Evolutionary conservation across 164 flowering plant genomes (phyloP).

Genomic region (Annona cherimola): DNA sequence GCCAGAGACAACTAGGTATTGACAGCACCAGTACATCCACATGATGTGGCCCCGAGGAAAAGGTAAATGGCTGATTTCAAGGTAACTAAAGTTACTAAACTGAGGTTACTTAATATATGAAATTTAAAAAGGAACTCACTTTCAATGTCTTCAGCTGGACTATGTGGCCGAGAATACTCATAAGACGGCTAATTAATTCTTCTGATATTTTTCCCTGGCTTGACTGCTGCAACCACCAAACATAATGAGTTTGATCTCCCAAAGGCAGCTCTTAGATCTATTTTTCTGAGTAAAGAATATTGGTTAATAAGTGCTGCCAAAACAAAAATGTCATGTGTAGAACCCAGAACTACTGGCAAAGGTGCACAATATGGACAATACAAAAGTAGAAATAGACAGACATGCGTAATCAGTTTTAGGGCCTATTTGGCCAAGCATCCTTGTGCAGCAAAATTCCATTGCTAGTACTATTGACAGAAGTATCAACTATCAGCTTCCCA

Average conservation of each 20-base stretch:
- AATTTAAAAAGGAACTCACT: constrained; percentile 27
- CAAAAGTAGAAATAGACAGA: background rate
- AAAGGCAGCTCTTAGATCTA: background rate
- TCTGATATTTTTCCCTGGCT: constrained; percentile 79
- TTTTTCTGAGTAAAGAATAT: constrained; percentile 3
- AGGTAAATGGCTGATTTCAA: too few species aligned
- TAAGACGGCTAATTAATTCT: constrained; percentile 72
- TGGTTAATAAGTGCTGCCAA: background rate
- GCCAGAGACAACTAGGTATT: too few species aligned
- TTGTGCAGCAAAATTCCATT: too few species aligned
- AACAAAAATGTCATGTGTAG: background rate
- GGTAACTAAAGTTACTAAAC: too few species aligned
- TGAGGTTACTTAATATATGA: too few species aligned
- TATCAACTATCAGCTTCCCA: too few species aligned
- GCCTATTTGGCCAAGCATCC: too few species aligned
- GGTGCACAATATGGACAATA: background rate
- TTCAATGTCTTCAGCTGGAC: constrained; percentile 86
- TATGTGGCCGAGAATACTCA: constrained; percentile 83
- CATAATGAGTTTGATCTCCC: background rate
- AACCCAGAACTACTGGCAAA: background rate
- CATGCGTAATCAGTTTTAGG: background rate
- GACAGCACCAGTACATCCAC: too few species aligned
- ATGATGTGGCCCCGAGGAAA: too few species aligned
- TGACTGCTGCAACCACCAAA: constrained; percentile 50
- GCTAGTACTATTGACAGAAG: too few species aligned